Conservation (phyloP, 805 yeast genomes). For the Teunomyces gatunensis region DNA sequence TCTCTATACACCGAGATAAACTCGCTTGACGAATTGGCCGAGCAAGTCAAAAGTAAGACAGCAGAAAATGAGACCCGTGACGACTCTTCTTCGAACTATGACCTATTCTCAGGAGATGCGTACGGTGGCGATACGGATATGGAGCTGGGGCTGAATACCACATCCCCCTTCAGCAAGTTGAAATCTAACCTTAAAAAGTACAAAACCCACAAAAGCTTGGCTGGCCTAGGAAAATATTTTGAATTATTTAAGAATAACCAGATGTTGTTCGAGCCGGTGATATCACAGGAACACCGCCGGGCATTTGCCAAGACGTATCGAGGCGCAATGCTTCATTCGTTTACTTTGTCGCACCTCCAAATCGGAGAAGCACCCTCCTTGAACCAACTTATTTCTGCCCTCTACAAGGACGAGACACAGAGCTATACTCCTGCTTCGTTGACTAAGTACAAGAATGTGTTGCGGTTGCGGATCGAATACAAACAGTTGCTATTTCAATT, state of each 20-base stretch:
- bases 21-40: slow-evolving; percentile 15
- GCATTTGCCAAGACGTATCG: slow-evolving; percentile 18
- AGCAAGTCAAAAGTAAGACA: slow-evolving; percentile 4
- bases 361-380: slow-evolving; percentile 39
- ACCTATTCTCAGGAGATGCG: slow-evolving; percentile 26
- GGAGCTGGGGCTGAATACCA: slow-evolving; percentile 1
- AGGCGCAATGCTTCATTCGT: slow-evolving; percentile 23
- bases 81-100: slow-evolving; percentile 6
- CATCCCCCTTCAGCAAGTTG: slow-evolving; percentile 16
- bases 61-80: not conserved
- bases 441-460: slow-evolving; percentile 30
- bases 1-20: slow-evolving; percentile 32
- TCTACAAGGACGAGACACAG: slow-evolving; percentile 21
- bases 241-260: slow-evolving; percentile 23
- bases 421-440: slow-evolving; percentile 16
- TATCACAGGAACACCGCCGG: slow-evolving; percentile 12
- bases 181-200: slow-evolving; percentile 16
- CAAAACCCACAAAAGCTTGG: slow-evolving; percentile 14
- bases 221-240: slow-evolving; percentile 18
- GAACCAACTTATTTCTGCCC: slow-evolving; percentile 20
- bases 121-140: slow-evolving; percentile 21
- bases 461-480: slow-evolving; percentile 39
- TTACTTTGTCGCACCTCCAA: slow-evolving; percentile 29
- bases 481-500: slow-evolving; percentile 37
- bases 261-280: slow-evolving; percentile 39